Evolutionary conservation across 345 rosid species (phyloP).

Genomic region (Hibiscus tridactylites): DNA sequence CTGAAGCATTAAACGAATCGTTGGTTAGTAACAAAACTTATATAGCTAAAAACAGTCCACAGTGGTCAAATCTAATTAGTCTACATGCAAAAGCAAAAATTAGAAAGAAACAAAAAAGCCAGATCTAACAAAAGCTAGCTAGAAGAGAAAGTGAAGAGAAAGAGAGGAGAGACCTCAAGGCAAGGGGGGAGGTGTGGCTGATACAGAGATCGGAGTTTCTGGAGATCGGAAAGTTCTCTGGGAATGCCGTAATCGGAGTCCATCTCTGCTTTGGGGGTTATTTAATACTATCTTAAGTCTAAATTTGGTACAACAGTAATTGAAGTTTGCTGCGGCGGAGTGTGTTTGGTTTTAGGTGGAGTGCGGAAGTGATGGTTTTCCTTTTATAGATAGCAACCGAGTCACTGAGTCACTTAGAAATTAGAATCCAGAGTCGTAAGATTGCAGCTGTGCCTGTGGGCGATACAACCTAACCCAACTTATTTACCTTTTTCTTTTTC

Average conservation of each 20-base stretch:
- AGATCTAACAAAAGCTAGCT: not conserved
- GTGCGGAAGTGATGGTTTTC: not conserved
- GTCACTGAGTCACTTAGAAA: no score
- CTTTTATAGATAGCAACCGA: not conserved
- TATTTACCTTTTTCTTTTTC: not conserved
- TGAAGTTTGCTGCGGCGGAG: not conserved
- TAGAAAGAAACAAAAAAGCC: not conserved
- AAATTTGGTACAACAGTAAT: not conserved
- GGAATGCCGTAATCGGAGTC: conserved; percentile 95
- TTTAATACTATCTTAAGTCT: not conserved
- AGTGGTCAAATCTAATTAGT: not conserved
- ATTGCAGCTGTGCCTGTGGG: not conserved
- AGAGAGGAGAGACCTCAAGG: not conserved
- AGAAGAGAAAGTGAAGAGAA: not conserved
- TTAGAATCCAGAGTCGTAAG: not conserved
- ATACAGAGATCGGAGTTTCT: conserved; percentile 22
- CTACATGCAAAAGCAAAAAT: not conserved
- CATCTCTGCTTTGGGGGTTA: conserved; percentile 24
- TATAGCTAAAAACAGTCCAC: not conserved
- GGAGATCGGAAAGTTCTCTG: conserved; percentile 86
- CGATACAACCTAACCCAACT: not conserved
- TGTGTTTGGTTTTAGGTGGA: not conserved
- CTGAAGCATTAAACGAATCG: conserved; percentile 25
- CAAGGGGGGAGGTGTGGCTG: not conserved
- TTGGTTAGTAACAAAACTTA: not conserved